Conservation (phyloP, 2,329 filamentous ascomycete genomes). For the Cryphonectria japonica region DNA sequence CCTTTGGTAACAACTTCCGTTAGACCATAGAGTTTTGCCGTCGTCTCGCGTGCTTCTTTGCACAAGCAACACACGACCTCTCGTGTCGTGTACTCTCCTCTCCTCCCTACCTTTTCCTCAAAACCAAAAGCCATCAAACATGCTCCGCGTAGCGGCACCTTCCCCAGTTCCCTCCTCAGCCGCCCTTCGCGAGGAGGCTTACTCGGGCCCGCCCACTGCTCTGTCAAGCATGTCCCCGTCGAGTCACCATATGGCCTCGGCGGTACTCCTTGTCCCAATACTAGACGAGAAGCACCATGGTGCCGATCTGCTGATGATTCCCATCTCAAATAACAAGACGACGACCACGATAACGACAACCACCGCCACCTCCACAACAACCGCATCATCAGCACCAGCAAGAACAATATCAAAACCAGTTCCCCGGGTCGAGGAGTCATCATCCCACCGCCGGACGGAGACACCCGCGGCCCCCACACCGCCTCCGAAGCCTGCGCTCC, state of each 20-base stretch:
- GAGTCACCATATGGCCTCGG: slow-evolving; percentile 9
- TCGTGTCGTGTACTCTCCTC: not conserved
- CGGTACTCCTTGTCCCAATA: slow-evolving; percentile 28
- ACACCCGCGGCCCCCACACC: slow-evolving; percentile 25
- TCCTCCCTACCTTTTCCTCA: not conserved
- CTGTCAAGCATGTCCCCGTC: slow-evolving; percentile 11
- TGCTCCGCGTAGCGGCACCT: slow-evolving; percentile 13
- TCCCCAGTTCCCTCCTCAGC: not conserved
- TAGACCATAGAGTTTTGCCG: not conserved
- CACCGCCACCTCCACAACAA: not conserved
- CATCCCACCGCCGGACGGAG: slow-evolving; percentile 8
- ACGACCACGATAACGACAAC: not conserved
- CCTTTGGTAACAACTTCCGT: slow-evolving; percentile 8
- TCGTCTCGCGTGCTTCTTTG: not conserved
- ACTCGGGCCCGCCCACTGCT: not conserved
- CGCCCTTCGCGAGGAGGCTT: not conserved
- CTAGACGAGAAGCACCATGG: slow-evolving; percentile 28
- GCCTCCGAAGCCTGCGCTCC: slow-evolving; percentile 24
- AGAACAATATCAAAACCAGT: not conserved
- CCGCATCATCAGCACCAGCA: not conserved
- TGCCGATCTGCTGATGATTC: slow-evolving; percentile 27
- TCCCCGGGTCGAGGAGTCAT: not conserved
- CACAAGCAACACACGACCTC: not conserved
- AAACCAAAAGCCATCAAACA: slow-evolving; percentile 3
- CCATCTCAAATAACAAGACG: slow-evolving; percentile 15